These are phyloP conservation scores for Ogataea ganodermae DNA, from an alignment of 805 yeast genomes.

Conservation along the genomic window DNA sequence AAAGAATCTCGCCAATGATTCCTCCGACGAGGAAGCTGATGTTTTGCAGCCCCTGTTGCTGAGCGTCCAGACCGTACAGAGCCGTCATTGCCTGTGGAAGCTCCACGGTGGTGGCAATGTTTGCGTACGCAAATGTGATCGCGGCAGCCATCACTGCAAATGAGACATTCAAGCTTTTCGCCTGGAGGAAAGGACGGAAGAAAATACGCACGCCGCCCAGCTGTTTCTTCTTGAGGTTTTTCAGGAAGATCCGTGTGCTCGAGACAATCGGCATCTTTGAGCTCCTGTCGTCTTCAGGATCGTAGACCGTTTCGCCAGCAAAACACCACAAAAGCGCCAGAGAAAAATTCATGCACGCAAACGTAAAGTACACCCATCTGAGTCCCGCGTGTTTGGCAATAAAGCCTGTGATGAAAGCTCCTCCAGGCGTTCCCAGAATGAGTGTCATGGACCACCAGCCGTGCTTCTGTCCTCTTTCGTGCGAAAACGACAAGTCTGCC, in stretches of 20 bases:
- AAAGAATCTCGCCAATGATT: constrained; percentile 9
- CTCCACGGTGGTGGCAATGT: constrained; percentile 6
- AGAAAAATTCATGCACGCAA: constrained; percentile 6
- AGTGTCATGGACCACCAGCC: constrained; percentile 16
- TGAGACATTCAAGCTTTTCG: constrained; percentile 2
- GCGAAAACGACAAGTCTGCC: constrained; percentile 7
- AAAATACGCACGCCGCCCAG: neutral
- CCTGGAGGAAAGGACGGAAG: constrained; percentile 7
- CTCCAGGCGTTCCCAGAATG: constrained; percentile 11
- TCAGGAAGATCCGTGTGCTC: neutral
- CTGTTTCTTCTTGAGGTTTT: neutral
- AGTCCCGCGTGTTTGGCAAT: constrained; percentile 11
- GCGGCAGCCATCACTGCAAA: constrained; percentile 4
- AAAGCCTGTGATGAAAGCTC: constrained; percentile 11
- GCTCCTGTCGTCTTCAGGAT: neutral
- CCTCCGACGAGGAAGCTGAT: constrained; percentile 9
- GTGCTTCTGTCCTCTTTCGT: constrained; percentile 13
- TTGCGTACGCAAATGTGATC: constrained; percentile 9
- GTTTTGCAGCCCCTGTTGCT: constrained; percentile 8
- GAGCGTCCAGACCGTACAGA: constrained; percentile 5
- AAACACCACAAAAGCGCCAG: constrained; percentile 6
- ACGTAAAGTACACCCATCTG: constrained; percentile 6
- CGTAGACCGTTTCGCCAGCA: constrained; percentile 10
- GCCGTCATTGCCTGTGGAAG: constrained; percentile 7
- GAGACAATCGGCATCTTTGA: neutral